Percentiles rank a stretch among this genome's conserved stretches.
phyloP scores from a whole-genome alignment of 768 basidiomycete species.

The Termitomyces sp. region DNA sequence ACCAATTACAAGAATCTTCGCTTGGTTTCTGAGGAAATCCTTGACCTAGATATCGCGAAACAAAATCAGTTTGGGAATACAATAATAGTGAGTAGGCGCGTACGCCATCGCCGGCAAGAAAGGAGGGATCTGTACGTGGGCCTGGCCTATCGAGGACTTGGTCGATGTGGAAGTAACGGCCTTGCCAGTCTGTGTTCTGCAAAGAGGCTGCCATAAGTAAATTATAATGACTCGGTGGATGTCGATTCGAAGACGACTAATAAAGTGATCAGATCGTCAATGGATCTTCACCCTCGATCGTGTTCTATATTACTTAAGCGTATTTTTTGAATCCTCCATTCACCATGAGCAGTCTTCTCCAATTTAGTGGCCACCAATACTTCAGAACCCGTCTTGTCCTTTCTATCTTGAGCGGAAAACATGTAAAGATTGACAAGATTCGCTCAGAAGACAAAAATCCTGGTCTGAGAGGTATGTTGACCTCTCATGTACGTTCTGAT shows the following conservation, averaged over 20 bases:
- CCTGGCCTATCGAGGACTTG: constrained; percentile 82
- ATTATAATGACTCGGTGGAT: neutral
- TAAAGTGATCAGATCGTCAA: neutral
- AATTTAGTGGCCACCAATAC: constrained; percentile 78
- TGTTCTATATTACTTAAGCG: constrained; percentile 17
- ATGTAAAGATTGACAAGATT: constrained; percentile 82
- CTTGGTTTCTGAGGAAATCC: constrained; percentile 73
- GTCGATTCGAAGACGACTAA: neutral
- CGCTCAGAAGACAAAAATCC: constrained; percentile 92
- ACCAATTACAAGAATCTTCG: constrained; percentile 96
- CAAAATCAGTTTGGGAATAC: neutral
- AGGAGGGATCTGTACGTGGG: constrained; percentile 85
- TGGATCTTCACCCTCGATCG: constrained; percentile 10
- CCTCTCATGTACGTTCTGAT: neutral
- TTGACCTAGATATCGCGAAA: constrained; percentile 59
- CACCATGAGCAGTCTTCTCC: constrained; percentile 44
- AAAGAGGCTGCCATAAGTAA: constrained; percentile 7
- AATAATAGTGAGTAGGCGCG: constrained; percentile 16
- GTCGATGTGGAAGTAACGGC: constrained; percentile 80
- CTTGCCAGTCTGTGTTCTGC: constrained; percentile 35
- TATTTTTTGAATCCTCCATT: constrained; percentile 14
- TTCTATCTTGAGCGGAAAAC: constrained; percentile 85
- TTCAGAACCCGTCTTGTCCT: constrained; percentile 83
- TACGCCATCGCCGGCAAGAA: constrained; percentile 79
- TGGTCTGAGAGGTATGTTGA: constrained; percentile 73